Evolutionary conservation across 768 basidiomycete species (phyloP), one percentile per base, ranked within the genome.

Genomic region (Naganishia friedmannii): DNA sequence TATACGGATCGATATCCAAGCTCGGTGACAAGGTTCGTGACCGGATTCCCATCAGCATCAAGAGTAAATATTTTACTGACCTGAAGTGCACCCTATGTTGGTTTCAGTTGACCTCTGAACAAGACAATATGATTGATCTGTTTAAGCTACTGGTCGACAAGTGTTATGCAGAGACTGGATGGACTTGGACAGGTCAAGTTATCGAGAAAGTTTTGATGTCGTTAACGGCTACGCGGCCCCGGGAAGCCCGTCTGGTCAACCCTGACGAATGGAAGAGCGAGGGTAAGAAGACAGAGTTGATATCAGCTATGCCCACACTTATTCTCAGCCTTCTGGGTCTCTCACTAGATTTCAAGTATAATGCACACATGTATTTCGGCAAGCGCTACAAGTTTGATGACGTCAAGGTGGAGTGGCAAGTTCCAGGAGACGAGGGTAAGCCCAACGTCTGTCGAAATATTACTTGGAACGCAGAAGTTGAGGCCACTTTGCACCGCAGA

Each of bases 381-480:
- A 90, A 90, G 75, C 78, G 89, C 15, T 92, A 90, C 79, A 83
- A 83, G 26, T 83, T 87, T 15, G 85, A 87, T 53, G 89, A 93
- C 42, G 86, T 92, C 71, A 85, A 85, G 79, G 89, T 91, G 75
- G 88, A 91, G 0, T 95, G 92, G 92, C 91, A 93, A 80, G 85
- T 88, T 8, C 91, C 93, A 0, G 83, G 83, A 51, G 77, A 80
- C 0, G 84, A 84, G n/a, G 58, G 68, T 69, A 53, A 57, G 46
- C 29, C 10, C 28, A 17, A 19, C 28, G 29, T 37, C 7, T 37
- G 7, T n/a, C 3, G 13, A 29, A 46, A 21, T 21, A 15, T 9
- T 45, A 34, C 2, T 42, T 42, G 9, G 34, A 4, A 51, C 3
- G 21, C 15, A 17, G 29, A 26, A 10, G 17, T 23, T 66, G 8